Evolutionary conservation across 768 basidiomycete species (phyloP).

Genomic region (Tephrocybe sp.): DNA sequence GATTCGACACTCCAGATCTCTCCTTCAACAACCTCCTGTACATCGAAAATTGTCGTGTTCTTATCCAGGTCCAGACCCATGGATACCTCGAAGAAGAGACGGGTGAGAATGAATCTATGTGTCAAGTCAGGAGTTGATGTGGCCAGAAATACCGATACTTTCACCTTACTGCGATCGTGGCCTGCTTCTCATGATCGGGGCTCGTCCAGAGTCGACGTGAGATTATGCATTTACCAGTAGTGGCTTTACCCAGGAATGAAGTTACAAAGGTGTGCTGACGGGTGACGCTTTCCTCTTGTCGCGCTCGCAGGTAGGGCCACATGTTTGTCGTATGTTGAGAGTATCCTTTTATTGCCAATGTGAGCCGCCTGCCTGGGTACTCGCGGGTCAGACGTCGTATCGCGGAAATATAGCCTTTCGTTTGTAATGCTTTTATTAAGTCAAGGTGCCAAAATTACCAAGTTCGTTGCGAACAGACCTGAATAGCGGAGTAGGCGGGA

Average conservation of each 20-base stretch:
- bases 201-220: slow-evolving; percentile 54
- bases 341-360: slow-evolving; percentile 34
- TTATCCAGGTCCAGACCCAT: slow-evolving; percentile 40
- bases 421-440: slow-evolving; percentile 5
- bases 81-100: slow-evolving; percentile 64
- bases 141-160: neutral
- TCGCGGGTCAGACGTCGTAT: slow-evolving; percentile 40
- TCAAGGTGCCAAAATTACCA: neutral
- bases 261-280: slow-evolving; percentile 39
- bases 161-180: slow-evolving; percentile 58
- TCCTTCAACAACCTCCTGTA: slow-evolving; percentile 48
- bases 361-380: slow-evolving; percentile 53
- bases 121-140: neutral
- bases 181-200: slow-evolving; percentile 59
- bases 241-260: slow-evolving; percentile 50
- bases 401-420: slow-evolving; percentile 69
- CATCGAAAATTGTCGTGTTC: slow-evolving; percentile 39
- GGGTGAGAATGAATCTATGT: slow-evolving; percentile 62
- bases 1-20: slow-evolving; percentile 64
- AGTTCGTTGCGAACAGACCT: slow-evolving; percentile 45
- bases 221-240: slow-evolving; percentile 36
- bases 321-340: slow-evolving; percentile 53
- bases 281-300: slow-evolving; percentile 40
- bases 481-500: slow-evolving; percentile 66
- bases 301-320: slow-evolving; percentile 68